phyloP scores from a whole-genome alignment of 1,139 yeast species.

The Saccharomyces hybrid region DNA sequence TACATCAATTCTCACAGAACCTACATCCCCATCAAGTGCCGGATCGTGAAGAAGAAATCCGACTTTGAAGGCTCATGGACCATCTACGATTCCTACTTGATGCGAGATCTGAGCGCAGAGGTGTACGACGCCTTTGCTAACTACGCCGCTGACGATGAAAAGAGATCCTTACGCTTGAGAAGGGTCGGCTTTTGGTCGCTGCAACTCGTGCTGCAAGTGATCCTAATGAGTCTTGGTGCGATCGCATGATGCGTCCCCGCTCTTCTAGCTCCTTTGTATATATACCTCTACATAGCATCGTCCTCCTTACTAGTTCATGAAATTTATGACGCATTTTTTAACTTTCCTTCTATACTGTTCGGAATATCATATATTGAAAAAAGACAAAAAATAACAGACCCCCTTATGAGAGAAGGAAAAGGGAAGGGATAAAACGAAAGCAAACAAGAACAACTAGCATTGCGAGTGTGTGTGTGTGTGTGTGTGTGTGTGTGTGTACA shows the following conservation, averaged over 20 bases:
- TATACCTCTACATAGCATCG: neutral
- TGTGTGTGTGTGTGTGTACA: neutral
- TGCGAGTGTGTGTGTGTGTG: neutral
- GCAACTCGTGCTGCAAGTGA: constrained; percentile 71
- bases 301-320: neutral
- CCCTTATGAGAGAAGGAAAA: neutral
- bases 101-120: constrained; percentile 86
- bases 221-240: constrained; percentile 73
- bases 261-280: neutral
- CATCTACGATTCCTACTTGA: constrained; percentile 75
- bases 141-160: constrained; percentile 82
- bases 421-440: neutral
- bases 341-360: neutral
- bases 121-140: constrained; percentile 86
- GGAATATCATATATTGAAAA: neutral
- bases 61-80: constrained; percentile 98
- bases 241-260: constrained; percentile 31
- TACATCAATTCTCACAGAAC: constrained; percentile 87
- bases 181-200: constrained; percentile 92
- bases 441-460: neutral
- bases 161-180: constrained; percentile 59
- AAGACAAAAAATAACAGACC: neutral
- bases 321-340: neutral
- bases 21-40: constrained; percentile 77
- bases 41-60: constrained; percentile 66